Base-by-base conservation (phyloP, 1,284 basidiomycete species). In the Ustilago hordei region DNA sequence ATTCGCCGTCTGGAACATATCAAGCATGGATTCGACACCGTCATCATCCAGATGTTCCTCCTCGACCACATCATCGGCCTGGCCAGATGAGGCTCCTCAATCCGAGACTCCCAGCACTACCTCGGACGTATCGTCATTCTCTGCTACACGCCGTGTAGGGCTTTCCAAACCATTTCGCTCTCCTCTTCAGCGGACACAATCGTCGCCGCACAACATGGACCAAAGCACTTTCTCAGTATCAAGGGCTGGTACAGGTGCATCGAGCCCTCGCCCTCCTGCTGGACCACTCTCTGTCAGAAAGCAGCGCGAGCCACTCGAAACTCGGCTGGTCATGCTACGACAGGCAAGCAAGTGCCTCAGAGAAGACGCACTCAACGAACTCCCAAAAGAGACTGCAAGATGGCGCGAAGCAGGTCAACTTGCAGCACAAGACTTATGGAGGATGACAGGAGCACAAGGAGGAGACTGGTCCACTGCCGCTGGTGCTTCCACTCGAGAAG, bases 381-480 rank as follows among this genome's bases (percentile, higher is more conserved):
- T 78, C 19, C 75, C 75, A 4, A 31, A 62, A 28, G 60, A 68
- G 12, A 78, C 69, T 8, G 59, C 58, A 11, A 62, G 59, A 48
- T 78, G 75, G 75, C 61, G 71, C 8, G 58, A 75, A 55, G 75
- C 75, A 3, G 75, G 75, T 8, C 69, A 71, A 31, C 3, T 60
- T 19, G 75, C 75, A 4, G 71, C 75, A 3, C 64, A 69, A 41
- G 75, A 78, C 23, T 63, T 78, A 2, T 78, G 75, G 75, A 70
- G 55, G 56, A 47, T 71, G 53, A 71, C 71, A 13, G 71, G 71
- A 15, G 71, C 71, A 4, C 61, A 69, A 53, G 65, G 41, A 8
- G 70, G 70, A 61, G 61, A 66, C 45, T 73, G 70, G 70, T 68
- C 70, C 2, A 48, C 54, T 17, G 17, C 57, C 31, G 47, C 53